Evolutionary conservation across 2,329 filamentous ascomycete genomes (phyloP), one percentile per base, ranked within the genome.

Genomic region (Anthostomella pinea): DNA sequence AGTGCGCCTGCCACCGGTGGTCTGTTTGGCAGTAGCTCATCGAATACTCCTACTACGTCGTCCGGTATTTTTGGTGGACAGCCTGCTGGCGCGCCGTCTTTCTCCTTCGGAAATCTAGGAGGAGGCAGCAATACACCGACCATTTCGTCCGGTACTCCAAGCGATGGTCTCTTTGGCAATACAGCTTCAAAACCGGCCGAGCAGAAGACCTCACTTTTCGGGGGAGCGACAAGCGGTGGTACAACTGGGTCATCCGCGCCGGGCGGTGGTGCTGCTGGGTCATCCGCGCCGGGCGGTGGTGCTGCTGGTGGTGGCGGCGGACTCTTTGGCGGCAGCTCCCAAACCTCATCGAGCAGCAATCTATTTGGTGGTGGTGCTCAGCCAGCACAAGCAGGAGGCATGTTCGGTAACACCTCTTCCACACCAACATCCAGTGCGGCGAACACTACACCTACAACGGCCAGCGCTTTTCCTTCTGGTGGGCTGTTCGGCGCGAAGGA

Each of bases 41-140:
- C 56, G 8, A 48, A 53, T 22, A 38, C 54, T 17, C 32, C 45
- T 16, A 20, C 51, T 20, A 24, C 49, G 4, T 44, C 46, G 7
- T 32, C 43, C 19, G 19, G 29, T 21, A 30, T 47, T 31, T 48
- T 46, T 14, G 43, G 39, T 19, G 19, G 9, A 14, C 48, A 51
- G 29, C 38, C 51, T 9, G 33, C 46, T 14, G 43, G 56, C 25
- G 46, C 60, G 16, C 49, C 67, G 16, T 41, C 47, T 7, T 72
- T 74, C 51, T 63, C 64, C 8, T 75, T 75, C 42, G 64, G 63
- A 25, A 46, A 35, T 20, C 3, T 43, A 47, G 47, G 48, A 15
- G 51, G 45, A 39, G 39, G 38, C 19, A 53, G 38, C 28, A 44
- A 43, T 17, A 41, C 45, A 10, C 35, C 51, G 13, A 30, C 55